Conservation (phyloP, 345 rosid species). For the Jatropha curcas region DNA sequence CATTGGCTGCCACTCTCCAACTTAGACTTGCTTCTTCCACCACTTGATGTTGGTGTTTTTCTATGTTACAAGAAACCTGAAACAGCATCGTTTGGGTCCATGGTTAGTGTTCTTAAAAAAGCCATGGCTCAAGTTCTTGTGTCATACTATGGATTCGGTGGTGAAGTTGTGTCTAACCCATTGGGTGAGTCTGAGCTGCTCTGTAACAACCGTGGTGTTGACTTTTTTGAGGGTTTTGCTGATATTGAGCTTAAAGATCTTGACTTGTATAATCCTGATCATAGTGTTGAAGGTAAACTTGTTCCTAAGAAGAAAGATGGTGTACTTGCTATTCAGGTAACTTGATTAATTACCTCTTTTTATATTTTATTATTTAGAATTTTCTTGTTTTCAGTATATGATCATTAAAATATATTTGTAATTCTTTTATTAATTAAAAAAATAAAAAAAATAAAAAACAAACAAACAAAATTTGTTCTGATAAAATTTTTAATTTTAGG, state of each 20-base stretch:
- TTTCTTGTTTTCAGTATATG: no score
- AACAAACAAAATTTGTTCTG: no score
- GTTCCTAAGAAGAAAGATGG: conserved; percentile 59
- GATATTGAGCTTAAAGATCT: conserved; percentile 54
- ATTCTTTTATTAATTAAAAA: no score
- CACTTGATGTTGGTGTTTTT: conserved; percentile 58
- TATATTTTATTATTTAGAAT: background rate
- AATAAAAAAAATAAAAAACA: no score
- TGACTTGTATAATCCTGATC: conserved; percentile 67
- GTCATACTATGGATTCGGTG: conserved; percentile 68
- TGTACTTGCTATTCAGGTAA: conserved; percentile 72
- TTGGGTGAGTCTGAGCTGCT: conserved; percentile 77
- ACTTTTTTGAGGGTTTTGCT: conserved; percentile 59
- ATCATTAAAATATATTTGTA: no score
- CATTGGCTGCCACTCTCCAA: conserved; percentile 87
- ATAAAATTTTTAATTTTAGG: no score
- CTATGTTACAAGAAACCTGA: conserved; percentile 54
- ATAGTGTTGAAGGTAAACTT: conserved; percentile 54
- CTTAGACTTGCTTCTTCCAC: conserved; percentile 84
- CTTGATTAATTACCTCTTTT: background rate
- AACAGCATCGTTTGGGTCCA: conserved; percentile 19
- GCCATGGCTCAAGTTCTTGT: conserved; percentile 66
- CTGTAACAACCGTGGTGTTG: conserved; percentile 84
- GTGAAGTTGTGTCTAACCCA: conserved; percentile 61
- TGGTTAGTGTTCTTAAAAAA: conserved; percentile 47